Evolutionary conservation across 1,139 yeast species (phyloP).

Genomic region (Oligophagozyma castellii): DNA sequence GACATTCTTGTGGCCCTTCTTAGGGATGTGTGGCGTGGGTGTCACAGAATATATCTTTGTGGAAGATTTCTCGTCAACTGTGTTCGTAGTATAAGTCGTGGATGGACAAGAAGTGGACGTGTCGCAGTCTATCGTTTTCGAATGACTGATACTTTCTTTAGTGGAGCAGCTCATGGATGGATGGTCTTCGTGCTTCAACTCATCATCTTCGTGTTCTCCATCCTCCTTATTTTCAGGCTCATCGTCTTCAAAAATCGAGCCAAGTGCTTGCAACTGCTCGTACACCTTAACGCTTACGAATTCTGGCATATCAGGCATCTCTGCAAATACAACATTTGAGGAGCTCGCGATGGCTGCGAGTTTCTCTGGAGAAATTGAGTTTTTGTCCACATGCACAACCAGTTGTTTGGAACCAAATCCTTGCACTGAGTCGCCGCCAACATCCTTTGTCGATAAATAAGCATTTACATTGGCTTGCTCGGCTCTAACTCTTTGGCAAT

Average conservation of each 20-base stretch:
- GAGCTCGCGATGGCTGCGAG: constrained; percentile 9
- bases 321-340: constrained; percentile 15
- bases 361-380: constrained; percentile 10
- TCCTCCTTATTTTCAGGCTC: constrained; percentile 1
- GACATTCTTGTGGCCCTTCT: too few relatives aligned
- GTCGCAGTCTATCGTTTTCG: too few relatives aligned
- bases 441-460: constrained; percentile 10
- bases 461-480: constrained; percentile 8
- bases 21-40: too few relatives aligned
- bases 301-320: constrained; percentile 15
- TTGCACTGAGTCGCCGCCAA: constrained; percentile 11
- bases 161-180: too few relatives aligned
- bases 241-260: not conserved
- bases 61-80: too few relatives aligned
- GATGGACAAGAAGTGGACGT: too few relatives aligned
- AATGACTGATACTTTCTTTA: too few relatives aligned
- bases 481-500: constrained; percentile 1
- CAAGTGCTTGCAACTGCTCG: constrained; percentile 7
- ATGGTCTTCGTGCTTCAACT: constrained; percentile 7
- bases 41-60: too few relatives aligned
- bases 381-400: constrained; percentile 12
- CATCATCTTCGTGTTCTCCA: constrained; percentile 1
- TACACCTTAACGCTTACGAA: constrained; percentile 13
- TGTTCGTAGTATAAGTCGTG: too few relatives aligned
- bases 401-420: constrained; percentile 5